Percentiles rank a stretch among this genome's conserved stretches.
Evolutionary conservation across 768 basidiomycete species (phyloP).

Genomic region (Termitomyces sp.): DNA sequence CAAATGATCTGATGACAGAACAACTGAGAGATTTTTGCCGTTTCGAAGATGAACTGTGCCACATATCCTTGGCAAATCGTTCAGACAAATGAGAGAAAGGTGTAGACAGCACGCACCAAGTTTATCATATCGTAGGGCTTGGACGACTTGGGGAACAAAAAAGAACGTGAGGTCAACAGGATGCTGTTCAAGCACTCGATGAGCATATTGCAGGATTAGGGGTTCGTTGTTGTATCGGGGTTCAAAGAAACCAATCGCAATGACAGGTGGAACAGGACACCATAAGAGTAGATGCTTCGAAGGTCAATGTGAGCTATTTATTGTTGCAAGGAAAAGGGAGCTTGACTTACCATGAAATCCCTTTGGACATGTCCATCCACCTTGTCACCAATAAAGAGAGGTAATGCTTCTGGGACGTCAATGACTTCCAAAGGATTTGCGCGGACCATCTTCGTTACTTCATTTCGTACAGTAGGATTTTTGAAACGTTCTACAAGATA

Average conservation of each 20-base stretch:
- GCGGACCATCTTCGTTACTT: constrained; percentile 72
- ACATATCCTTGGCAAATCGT: constrained; percentile 67
- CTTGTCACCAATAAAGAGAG: constrained; percentile 71
- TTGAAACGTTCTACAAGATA: constrained; percentile 90
- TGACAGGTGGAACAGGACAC: constrained; percentile 81
- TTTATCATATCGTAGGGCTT: constrained; percentile 87
- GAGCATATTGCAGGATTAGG: constrained; percentile 89
- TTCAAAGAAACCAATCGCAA: constrained; percentile 83
- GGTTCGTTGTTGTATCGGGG: constrained; percentile 81
- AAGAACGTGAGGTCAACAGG: constrained; percentile 96
- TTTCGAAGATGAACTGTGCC: constrained; percentile 92
- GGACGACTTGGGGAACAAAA: constrained; percentile 98
- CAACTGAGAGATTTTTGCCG: constrained; percentile 91
- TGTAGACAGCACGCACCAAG: constrained; percentile 50
- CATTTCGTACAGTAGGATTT: constrained; percentile 52
- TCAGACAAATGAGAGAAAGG: not conserved
- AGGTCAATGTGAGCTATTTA: not conserved
- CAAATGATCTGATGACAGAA: constrained; percentile 99
- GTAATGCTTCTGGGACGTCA: constrained; percentile 76
- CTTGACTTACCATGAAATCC: constrained; percentile 63
- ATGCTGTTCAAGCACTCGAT: constrained; percentile 91
- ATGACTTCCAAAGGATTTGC: constrained; percentile 65
- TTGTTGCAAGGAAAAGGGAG: not conserved
- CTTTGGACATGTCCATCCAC: constrained; percentile 51
- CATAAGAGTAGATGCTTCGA: constrained; percentile 80